These are phyloP conservation scores for Monosporascus sp. DNA, from an alignment of 2,329 filamentous ascomycete species.

Conservation along the genomic window DNA sequence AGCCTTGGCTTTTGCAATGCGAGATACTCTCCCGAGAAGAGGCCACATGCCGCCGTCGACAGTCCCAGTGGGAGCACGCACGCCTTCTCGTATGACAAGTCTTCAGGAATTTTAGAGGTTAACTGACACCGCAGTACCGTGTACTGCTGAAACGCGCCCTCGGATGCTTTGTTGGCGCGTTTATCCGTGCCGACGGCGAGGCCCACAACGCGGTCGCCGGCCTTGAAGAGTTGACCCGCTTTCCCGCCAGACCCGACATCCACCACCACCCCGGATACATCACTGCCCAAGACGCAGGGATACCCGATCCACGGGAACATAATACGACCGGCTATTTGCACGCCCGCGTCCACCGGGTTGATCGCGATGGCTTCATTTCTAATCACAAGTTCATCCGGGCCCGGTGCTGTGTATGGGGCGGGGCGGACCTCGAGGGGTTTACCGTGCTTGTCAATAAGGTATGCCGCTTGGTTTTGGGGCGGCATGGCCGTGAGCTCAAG, in stretches of 20 bases:
- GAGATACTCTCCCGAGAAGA: slow-evolving; percentile 1
- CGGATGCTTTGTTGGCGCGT: neutral
- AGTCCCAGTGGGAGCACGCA: slow-evolving; percentile 2
- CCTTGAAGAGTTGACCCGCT: slow-evolving; percentile 1
- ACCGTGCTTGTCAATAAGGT: neutral
- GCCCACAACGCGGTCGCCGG: slow-evolving; percentile 4
- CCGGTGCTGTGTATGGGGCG: slow-evolving; percentile 31
- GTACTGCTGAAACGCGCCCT: slow-evolving; percentile 7
- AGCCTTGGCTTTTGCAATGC: neutral
- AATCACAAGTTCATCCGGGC: slow-evolving; percentile 32
- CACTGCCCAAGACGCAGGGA: slow-evolving; percentile 17
- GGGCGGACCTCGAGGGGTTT: slow-evolving; percentile 28
- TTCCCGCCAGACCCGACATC: slow-evolving; percentile 1
- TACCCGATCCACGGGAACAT: slow-evolving; percentile 35
- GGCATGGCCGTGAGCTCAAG: slow-evolving; percentile 24
- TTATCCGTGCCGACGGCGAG: slow-evolving; percentile 1
- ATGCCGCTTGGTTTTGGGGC: slow-evolving; percentile 18
- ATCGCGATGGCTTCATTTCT: slow-evolving; percentile 34
- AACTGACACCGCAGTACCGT: slow-evolving; percentile 1
- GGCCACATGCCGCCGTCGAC: slow-evolving; percentile 3
- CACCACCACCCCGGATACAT: slow-evolving; percentile 24
- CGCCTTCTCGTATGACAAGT: slow-evolving; percentile 1
- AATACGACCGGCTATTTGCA: slow-evolving; percentile 34
- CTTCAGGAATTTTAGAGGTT: neutral
- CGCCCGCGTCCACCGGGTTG: slow-evolving; percentile 37